Base-by-base conservation (phyloP, 371 early-diverging fungal species). In the Rhizopus sp. region DNA sequence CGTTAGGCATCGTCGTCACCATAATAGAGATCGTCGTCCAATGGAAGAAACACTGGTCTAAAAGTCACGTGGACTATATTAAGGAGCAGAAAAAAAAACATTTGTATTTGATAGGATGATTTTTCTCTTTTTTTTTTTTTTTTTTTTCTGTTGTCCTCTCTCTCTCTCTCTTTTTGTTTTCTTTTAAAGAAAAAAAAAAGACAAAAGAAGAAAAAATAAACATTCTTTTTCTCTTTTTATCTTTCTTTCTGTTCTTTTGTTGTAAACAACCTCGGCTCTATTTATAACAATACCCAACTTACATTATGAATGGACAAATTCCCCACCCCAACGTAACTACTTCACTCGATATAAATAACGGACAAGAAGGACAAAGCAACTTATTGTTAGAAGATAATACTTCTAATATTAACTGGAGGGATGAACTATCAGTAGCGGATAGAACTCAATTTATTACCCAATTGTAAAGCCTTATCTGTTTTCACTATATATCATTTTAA, bases 391-490 rank as follows among this genome's bases (percentile, higher is more conserved):
- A n/a, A 7, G 41, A 55, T 55, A 32, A 42, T 12, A 23, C 9
- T 7, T 16, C 64, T 5, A 65, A 63, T 51, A 40, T 53, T 15
- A 63, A 61, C 46, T 73, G 73, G 73, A 69, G 73, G 53, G 60
- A 67, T 55, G 69, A 73, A 49, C 23, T 73, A 37, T 42, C 63
- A 29, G 55, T 55, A 31, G 42, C 44, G 15, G 73, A 73, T 40
- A 59, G 73, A 47, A 54, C 64, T 37, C 52, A 55, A 13, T 64
- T 66, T 47, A 55, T 73, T 23, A 51, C 40, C 46, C 75, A 74
- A 60, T 56, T 74, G 78, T 77, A 72, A 72, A 73, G 17, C 48
- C 12, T n/a, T 64, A 63, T 46, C 49, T 73, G 69, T 66, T 29
- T 15, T 53, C 8, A 23, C 13, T 34, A 16, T 34, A 30, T 55